phyloP scores from a whole-genome alignment of 441 rosid genomes.

The Isatis lusitanica region DNA sequence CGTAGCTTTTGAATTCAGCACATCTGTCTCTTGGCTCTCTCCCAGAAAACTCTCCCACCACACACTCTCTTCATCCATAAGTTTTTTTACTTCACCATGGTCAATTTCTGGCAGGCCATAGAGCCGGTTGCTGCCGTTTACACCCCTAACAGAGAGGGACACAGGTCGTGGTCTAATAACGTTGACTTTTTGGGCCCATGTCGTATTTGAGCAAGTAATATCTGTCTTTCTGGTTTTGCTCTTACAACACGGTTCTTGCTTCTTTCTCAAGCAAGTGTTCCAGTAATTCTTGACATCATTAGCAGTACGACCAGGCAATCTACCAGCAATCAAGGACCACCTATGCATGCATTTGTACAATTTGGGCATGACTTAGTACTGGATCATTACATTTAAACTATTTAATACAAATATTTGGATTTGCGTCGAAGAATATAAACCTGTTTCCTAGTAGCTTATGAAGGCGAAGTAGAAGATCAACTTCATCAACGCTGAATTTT shows the following conservation, averaged over 20 bases:
- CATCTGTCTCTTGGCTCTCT: too few relatives aligned
- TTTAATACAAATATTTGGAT: too few relatives aligned
- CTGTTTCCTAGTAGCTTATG: slow-evolving; percentile 47
- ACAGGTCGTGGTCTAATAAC: neutral
- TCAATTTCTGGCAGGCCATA: neutral
- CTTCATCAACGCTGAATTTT: slow-evolving; percentile 39
- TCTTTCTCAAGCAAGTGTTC: slow-evolving; percentile 39
- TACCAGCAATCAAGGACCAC: slow-evolving; percentile 53
- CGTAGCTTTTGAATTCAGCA: too few relatives aligned
- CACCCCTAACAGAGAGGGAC: neutral
- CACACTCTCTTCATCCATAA: too few relatives aligned
- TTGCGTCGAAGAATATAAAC: neutral
- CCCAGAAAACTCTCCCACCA: too few relatives aligned
- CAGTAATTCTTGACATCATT: slow-evolving; percentile 52
- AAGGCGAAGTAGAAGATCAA: slow-evolving; percentile 44
- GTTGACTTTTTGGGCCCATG: neutral
- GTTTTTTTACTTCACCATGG: neutral
- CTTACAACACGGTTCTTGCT: neutral
- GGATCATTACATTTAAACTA: neutral
- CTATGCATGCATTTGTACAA: slow-evolving; percentile 7
- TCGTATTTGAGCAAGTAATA: too few relatives aligned
- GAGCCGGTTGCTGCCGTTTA: neutral
- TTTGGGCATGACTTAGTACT: neutral
- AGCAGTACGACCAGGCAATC: slow-evolving; percentile 53
- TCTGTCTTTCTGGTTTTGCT: too few relatives aligned